A percentile compares a stretch with the other conserved stretches of the same genome.
Conservation (phyloP, 352 stramenopile genomes). For the Saprolegnia parasitica region DNA sequence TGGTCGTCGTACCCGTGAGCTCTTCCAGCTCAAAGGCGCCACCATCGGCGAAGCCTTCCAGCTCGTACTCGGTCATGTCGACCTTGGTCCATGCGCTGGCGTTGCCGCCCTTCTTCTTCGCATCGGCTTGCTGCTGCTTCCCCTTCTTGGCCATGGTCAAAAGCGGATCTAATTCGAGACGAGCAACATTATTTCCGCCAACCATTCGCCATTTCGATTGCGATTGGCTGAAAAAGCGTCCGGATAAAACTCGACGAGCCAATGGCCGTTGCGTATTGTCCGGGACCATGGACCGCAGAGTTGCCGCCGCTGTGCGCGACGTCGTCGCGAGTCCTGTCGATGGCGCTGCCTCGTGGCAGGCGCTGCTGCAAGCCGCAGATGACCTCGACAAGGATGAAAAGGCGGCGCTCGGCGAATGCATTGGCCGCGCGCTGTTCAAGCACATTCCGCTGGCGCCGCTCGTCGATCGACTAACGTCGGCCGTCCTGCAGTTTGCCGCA, state of each 20-base stretch:
- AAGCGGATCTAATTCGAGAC: conserved; percentile 10
- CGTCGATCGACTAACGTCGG: conserved; percentile 8
- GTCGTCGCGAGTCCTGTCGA: not conserved
- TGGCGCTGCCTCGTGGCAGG: conserved; percentile 1
- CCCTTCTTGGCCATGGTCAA: conserved; percentile 23
- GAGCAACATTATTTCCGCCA: conserved; percentile 22
- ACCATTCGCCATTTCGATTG: conserved; percentile 14
- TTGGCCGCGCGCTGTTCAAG: conserved; percentile 4
- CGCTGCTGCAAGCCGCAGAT: not conserved
- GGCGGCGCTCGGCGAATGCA: not conserved
- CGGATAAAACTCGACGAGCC: conserved; percentile 9
- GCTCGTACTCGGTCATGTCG: conserved; percentile 62
- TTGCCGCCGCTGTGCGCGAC: not conserved
- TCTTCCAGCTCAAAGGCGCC: conserved; percentile 80
- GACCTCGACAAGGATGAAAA: not conserved
- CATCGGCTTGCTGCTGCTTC: not conserved
- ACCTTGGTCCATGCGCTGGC: conserved; percentile 54
- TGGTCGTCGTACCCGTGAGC: conserved; percentile 47
- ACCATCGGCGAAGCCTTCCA: conserved; percentile 83
- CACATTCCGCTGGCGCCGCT: conserved; percentile 17
- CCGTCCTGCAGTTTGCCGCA: conserved; percentile 1
- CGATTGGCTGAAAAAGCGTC: conserved; percentile 16
- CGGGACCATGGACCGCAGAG: not conserved
- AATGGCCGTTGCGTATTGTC: conserved; percentile 4
- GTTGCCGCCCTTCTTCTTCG: conserved; percentile 7